Conservation (phyloP, 768 basidiomycete species). For the Mycena vitilis region DNA sequence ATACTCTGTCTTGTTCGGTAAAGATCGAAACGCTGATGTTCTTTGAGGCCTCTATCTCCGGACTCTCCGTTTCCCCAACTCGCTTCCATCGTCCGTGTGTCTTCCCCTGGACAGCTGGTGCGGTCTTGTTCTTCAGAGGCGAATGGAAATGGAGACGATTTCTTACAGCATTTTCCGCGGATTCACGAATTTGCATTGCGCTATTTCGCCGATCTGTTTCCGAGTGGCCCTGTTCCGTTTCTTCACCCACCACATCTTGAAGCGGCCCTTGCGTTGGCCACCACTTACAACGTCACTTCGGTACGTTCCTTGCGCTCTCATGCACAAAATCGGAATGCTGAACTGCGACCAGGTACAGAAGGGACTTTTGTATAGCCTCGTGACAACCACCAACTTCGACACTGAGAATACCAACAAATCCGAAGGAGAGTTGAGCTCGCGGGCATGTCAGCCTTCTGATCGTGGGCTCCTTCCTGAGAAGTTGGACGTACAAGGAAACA, state of each 20-base stretch:
- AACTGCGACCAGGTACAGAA: conserved; percentile 62
- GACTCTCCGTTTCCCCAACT: conserved; percentile 59
- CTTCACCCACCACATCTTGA: conserved; percentile 57
- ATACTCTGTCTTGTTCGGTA: conserved; percentile 17
- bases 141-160: conserved; percentile 1
- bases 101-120: conserved; percentile 63
- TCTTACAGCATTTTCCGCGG: conserved; percentile 56
- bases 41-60: conserved; percentile 58
- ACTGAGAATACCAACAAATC: conserved; percentile 43
- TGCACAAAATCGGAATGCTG: not conserved
- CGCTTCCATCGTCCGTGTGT: conserved; percentile 66
- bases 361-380: conserved; percentile 71
- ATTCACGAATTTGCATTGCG: conserved; percentile 59
- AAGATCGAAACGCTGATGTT: conserved; percentile 21
- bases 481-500: conserved; percentile 18
- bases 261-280: conserved; percentile 66
- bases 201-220: conserved; percentile 60
- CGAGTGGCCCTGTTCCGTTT: conserved; percentile 59
- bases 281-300: conserved; percentile 56
- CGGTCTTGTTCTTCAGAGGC: not conserved
- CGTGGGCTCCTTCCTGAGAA: conserved; percentile 3
- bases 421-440: conserved; percentile 15
- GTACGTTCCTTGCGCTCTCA: conserved; percentile 51
- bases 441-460: conserved; percentile 15
- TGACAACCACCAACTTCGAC: conserved; percentile 70